Base-by-base conservation (phyloP, 169 alveolate genomes). In the Eimeria maxima region DNA sequence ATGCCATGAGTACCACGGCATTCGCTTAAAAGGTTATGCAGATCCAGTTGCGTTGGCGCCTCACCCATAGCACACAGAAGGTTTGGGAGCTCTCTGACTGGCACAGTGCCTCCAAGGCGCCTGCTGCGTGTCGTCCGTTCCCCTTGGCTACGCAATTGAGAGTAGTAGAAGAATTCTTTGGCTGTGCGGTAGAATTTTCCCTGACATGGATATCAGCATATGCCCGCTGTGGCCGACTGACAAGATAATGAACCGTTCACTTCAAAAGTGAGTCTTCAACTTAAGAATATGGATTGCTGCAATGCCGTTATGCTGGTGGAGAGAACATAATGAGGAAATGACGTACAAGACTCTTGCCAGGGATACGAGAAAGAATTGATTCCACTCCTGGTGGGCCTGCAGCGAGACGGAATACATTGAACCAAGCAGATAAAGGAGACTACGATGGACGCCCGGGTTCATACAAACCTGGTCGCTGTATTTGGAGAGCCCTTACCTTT, bases 101-200 rank as follows among this genome's bases (percentile, higher is more conserved):
- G 99, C 11, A 98, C 98, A 53, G 89, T 89, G 60, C 98, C 99
- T 93, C 98, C 99, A 92, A 98, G 97, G 83, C 96, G 97, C 96
- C 99, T 97, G 50, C 98, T 98, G 27, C 98, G 98, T 0, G 99
- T 98, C n/a, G 99, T 98, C 96, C 98, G 97, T 96, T 98, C 99
- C 93, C 98, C 99, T 92, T 98, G 98, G 20, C 98, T 96, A 96
- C 99, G 97, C 90, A 98, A 97, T 98, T 98, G 98, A 42, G 99
- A 97, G 97, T 98, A 98, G 97, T 98, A 98, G 97, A 98, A 98
- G 98, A 97, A 98, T 96, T 98, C 99, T 87, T 98, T 98, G 97
- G 98, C 97, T 90, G 98, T 98, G 90, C 97, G 93, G 89, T 96
- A 97, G 50, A 98, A 98, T 73, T 97, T 96, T 20, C 99, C 96